Evolutionary conservation across 176 grass and related monocot species (phyloP).

Genomic region (Avena eriantha): DNA sequence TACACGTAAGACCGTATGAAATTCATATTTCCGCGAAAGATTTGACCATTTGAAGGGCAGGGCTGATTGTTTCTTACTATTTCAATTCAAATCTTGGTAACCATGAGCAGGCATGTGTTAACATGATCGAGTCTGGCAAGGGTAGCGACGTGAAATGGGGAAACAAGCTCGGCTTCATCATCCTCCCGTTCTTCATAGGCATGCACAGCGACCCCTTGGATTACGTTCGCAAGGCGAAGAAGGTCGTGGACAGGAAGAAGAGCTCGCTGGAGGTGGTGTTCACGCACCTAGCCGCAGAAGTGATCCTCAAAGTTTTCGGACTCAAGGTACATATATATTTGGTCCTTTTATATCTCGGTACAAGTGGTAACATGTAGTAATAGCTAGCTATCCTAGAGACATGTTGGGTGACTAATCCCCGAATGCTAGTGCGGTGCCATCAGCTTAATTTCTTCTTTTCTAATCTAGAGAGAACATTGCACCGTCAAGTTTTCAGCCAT

Average conservation of each 20-base stretch:
- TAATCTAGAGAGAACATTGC: constrained; percentile 11
- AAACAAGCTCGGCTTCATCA: constrained; percentile 67
- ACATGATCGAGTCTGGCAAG: constrained; percentile 63
- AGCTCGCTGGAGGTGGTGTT: constrained; percentile 73
- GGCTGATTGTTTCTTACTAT: too few relatives aligned
- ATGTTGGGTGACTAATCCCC: neutral
- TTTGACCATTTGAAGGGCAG: neutral
- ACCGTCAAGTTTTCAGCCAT: neutral
- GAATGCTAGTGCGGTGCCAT: neutral
- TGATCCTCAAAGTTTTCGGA: constrained; percentile 69
- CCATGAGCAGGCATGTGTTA: constrained; percentile 59
- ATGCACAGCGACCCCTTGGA: constrained; percentile 62
- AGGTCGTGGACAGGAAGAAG: constrained; percentile 73
- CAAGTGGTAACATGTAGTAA: neutral
- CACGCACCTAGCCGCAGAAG: constrained; percentile 56
- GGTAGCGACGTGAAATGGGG: constrained; percentile 59
- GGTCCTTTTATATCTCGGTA: neutral
- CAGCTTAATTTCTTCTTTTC: constrained; percentile 1
- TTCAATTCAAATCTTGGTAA: neutral
- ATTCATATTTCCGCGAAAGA: neutral
- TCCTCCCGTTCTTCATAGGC: constrained; percentile 60
- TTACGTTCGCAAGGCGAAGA: constrained; percentile 74
- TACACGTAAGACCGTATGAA: constrained; percentile 53
- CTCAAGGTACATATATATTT: constrained; percentile 50
- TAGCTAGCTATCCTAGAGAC: neutral